Percentiles rank a stretch among this genome's conserved stretches.
phyloP scores from a whole-genome alignment of 1,139 yeast species.

The Kluyveromyces marxianus region DNA sequence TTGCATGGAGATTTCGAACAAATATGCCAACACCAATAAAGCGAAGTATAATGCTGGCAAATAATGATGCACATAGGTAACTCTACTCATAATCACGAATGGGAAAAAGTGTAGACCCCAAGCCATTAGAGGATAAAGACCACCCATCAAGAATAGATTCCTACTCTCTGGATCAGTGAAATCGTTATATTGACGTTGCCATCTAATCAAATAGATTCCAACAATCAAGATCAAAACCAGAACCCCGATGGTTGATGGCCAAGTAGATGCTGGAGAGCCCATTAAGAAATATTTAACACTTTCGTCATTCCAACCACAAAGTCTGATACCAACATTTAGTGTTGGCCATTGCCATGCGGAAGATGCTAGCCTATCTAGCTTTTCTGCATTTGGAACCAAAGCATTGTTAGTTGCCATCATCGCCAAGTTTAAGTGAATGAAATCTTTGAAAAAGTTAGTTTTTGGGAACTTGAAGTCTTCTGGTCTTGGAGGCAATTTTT shows the following conservation, averaged over 20 bases:
- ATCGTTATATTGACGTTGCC: slow-evolving; percentile 87
- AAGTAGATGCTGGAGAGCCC: slow-evolving; percentile 91
- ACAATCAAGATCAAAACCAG: slow-evolving; percentile 52
- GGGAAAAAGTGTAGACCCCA: slow-evolving; percentile 94
- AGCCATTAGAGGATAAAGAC: slow-evolving; percentile 82
- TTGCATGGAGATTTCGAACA: slow-evolving; percentile 56
- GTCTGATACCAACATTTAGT: slow-evolving; percentile 81
- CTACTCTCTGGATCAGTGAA: slow-evolving; percentile 37
- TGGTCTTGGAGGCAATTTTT: slow-evolving; percentile 62
- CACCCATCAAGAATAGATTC: slow-evolving; percentile 61
- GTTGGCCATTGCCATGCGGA: slow-evolving; percentile 99
- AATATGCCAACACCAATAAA: slow-evolving; percentile 69
- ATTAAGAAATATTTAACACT: slow-evolving; percentile 77
- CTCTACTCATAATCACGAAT: slow-evolving; percentile 92
- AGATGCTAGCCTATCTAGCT: slow-evolving; percentile 86
- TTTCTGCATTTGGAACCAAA: slow-evolving; percentile 84
- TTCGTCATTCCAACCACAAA: slow-evolving; percentile 90
- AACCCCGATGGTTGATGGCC: slow-evolving; percentile 78
- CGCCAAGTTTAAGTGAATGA: slow-evolving; percentile 86
- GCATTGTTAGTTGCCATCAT: slow-evolving; percentile 99
- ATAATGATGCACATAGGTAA: slow-evolving; percentile 94
- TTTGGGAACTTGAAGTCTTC: slow-evolving; percentile 71
- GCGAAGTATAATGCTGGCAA: slow-evolving; percentile 96
- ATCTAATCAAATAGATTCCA: slow-evolving; percentile 60
- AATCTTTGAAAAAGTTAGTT: slow-evolving; percentile 80